A percentile compares a stretch with the other conserved stretches of the same genome.
phyloP scores from a whole-genome alignment of 345 rosid species.

The Euphorbia lathyris region DNA sequence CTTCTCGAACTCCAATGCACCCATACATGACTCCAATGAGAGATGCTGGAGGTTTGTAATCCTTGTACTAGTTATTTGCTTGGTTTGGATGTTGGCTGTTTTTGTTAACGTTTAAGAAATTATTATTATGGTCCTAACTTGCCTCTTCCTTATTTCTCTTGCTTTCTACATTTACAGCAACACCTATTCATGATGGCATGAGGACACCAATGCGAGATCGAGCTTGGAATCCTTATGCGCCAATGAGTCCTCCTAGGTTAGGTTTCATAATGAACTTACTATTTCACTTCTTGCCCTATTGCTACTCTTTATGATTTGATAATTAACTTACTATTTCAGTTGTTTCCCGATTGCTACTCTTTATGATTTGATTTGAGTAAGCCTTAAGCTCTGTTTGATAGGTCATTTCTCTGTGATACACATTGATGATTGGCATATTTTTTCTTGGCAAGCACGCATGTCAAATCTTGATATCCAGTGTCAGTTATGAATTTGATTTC shows the following conservation, averaged over 20 bases:
- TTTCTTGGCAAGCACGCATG: background rate
- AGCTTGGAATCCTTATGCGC: constrained; percentile 95
- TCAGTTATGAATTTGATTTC: background rate
- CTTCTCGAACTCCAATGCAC: constrained; percentile 95
- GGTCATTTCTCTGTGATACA: background rate
- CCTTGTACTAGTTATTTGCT: constrained; percentile 7
- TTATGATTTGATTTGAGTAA: background rate
- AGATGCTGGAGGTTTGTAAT: constrained; percentile 67
- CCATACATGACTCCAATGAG: constrained; percentile 95
- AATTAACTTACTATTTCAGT: constrained; percentile 4
- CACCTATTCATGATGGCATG: constrained; percentile 99
- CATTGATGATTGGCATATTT: background rate
- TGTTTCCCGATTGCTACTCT: background rate
- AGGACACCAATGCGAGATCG: constrained; percentile 94
- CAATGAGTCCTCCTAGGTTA: constrained; percentile 98
- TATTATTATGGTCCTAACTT: background rate
- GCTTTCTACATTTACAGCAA: constrained; percentile 49
- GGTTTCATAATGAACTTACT: constrained; percentile 37
- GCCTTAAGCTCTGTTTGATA: background rate
- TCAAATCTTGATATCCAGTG: background rate
- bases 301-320: constrained; percentile 41
- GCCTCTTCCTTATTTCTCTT: background rate
- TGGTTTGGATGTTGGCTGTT: background rate
- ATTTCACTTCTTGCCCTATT: background rate
- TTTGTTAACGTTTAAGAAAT: background rate